Evolutionary conservation across 2,329 filamentous ascomycete species (phyloP), one percentile per base, ranked within the genome.

Genomic region (Aspergillus pseudoterreus): DNA sequence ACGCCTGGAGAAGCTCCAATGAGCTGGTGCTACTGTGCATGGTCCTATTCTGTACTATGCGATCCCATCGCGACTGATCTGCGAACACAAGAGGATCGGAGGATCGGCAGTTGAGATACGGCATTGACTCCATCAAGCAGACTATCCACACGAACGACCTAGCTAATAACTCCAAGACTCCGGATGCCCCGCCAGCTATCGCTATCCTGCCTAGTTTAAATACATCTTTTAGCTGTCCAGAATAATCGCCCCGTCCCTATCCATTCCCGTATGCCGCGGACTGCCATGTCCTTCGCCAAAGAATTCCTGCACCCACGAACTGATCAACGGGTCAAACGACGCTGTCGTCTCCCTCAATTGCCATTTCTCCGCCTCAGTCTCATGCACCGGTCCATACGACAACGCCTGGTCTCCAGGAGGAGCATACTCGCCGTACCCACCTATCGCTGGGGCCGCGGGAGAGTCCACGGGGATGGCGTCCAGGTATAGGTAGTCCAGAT

Each of bases 401-500:
- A 38, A 38, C 8, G 6, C 14, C 35, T 9, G 9, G 27, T 30
- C 9, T 9, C 27, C 9, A 11, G 2, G 27, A 9, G 42, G 10
- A 1, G 35, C 35, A n/a, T 17, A 38, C 12, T 38, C 35, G 27
- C 39, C 19, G 39, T 19, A 42, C 11, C 24, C 39, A 6, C 17
- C 38, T 17, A 4, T 1, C 6, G 4, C 39, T 11, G 6, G 17
- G 5, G n/a, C 19, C 15, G 11, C 39, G 22, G 27, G 27, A 22
- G 14, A 39, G 22, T 35, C 14, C 12, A 49, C 39, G 6, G 33
- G 36, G 22, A 44, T 36, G 15, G 11, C 17, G n/a, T 49, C 54
- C 15, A 56, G 44, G 21, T 51, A 53, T 21, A 56, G 43, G 15
- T 56, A 56, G 27, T 56, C 51, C 12, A 56, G 43, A 11, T 56